Conservation (phyloP, 2,329 filamentous ascomycete genomes). For the Elsinoe fawcettii region DNA sequence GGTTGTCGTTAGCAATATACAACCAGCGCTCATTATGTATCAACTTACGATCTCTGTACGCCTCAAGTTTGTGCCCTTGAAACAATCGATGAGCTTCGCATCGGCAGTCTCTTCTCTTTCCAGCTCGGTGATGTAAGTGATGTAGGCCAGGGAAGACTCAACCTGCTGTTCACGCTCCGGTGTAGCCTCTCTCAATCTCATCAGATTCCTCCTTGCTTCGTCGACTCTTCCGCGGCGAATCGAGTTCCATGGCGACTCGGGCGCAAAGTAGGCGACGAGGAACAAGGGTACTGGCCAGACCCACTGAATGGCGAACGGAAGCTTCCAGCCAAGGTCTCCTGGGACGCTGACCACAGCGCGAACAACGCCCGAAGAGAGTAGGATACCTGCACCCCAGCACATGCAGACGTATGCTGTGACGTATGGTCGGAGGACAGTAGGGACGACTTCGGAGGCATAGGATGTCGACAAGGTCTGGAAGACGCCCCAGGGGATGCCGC, state of each 20-base stretch:
- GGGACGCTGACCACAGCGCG: conserved; percentile 22
- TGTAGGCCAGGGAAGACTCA: conserved; percentile 31
- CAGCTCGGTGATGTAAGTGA: conserved; percentile 38
- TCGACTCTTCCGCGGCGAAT: conserved; percentile 27
- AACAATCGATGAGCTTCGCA: conserved; percentile 37
- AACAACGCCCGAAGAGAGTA: conserved; percentile 46
- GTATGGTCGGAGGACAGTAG: conserved; percentile 46
- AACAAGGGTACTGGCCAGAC: conserved; percentile 26
- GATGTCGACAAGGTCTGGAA: conserved; percentile 54
- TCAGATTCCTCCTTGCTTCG: conserved; percentile 26
- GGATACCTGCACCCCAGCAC: conserved; percentile 53
- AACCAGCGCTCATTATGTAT: no score
- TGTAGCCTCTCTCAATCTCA: conserved; percentile 20
- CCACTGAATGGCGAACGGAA: conserved; percentile 40
- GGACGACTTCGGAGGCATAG: conserved; percentile 51
- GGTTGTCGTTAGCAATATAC: conserved; percentile 18
- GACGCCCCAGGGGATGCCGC: conserved; percentile 53
- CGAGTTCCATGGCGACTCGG: conserved; percentile 30
- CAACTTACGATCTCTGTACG: conserved; percentile 28
- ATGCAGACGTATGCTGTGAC: conserved; percentile 53
- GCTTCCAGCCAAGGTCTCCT: conserved; percentile 21
- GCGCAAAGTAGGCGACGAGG: conserved; percentile 25
- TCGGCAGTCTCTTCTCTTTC: conserved; percentile 31
- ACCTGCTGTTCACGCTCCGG: conserved; percentile 3
- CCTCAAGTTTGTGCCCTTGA: conserved; percentile 41